Base-by-base conservation (phyloP, 305 asterid species). In the Salvia sclarea region DNA sequence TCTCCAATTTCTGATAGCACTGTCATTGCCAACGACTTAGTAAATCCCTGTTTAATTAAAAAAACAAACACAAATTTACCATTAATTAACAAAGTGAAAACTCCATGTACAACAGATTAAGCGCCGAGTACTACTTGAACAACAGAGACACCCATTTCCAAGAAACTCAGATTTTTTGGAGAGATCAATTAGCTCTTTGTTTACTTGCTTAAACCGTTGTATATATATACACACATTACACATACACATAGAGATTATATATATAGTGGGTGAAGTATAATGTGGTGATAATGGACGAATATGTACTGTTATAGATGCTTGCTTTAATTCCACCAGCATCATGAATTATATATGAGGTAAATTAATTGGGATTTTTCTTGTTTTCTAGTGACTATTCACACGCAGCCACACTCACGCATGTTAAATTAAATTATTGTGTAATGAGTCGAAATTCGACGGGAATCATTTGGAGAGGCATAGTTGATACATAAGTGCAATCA, bases 1-100 rank as follows among this genome's bases (percentile, higher is more conserved):
- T 92, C 98, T 21, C 98, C 98, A 76, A 92, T 92, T 88, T 92
- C 98, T 16, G 98, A 90, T n/a, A 92, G 78, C 67, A 92, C 87
- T 14, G 97, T 92, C 97, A 92, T 92, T 63, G 95, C 95, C 75
- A 92, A 77, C 56, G 98, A 92, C 91, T 92, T 92, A 14, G 96
- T 83, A 63, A 92, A 92, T 0, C 97, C 98, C 98, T 90, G 22
- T 30, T 13, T n/a, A n/a, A 31, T 37, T 40, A 66, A 8, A 69
- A 44, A 64, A 80, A 71, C 61, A 8, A 37, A 9, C 8, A 28
- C 6, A 52, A 25, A 11, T n/a, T 70, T 44, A 47, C 30, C 41
- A 74, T 17, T 61, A 61, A 57, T 38, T 48, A 61, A 44, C 45
- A 62, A 44, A 20, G 41, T 21, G 14, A 53, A 41, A 72, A 68